Percentiles rank a stretch among this genome's conserved stretches.
Conservation (phyloP, 768 basidiomycete species). For the Suillus placidus region DNA sequence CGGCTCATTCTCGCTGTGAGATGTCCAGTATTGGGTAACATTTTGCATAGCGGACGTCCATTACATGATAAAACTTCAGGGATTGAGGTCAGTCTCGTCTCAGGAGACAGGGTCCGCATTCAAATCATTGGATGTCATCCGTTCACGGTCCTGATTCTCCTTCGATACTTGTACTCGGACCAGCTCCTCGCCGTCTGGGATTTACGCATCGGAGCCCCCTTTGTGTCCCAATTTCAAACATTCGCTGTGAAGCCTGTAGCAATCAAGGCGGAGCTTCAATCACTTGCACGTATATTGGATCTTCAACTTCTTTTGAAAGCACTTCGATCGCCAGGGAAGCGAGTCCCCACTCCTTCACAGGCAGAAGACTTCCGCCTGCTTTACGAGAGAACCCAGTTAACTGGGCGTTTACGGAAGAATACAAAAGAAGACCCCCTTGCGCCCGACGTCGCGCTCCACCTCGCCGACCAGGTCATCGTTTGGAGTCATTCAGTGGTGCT, state of each 20-base stretch:
- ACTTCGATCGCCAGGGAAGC: slow-evolving; percentile 65
- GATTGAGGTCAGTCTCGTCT: slow-evolving; percentile 33
- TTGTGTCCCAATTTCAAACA: slow-evolving; percentile 43
- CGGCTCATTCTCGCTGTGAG: slow-evolving; percentile 66
- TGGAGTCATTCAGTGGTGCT: slow-evolving; percentile 73
- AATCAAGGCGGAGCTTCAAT: slow-evolving; percentile 66
- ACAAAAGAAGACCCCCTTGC: slow-evolving; percentile 34
- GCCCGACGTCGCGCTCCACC: slow-evolving; percentile 71
- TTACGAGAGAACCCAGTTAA: slow-evolving; percentile 38
- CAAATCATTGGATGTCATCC: slow-evolving; percentile 59
- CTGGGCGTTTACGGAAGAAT: slow-evolving; percentile 7
- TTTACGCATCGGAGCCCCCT: slow-evolving; percentile 52
- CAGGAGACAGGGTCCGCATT: slow-evolving; percentile 28
- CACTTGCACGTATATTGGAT: slow-evolving; percentile 58
- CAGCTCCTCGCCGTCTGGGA: slow-evolving; percentile 85
- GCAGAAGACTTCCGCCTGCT: slow-evolving; percentile 51
- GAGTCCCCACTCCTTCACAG: slow-evolving; percentile 50
- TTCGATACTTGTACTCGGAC: slow-evolving; percentile 91
- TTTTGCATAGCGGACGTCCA: slow-evolving; percentile 41
- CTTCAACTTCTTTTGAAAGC: slow-evolving; percentile 56
- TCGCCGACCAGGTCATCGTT: slow-evolving; percentile 64
- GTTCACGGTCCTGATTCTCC: slow-evolving; percentile 69
- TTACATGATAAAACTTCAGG: slow-evolving; percentile 32
- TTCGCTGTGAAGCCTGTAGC: slow-evolving; percentile 46
- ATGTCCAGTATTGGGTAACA: slow-evolving; percentile 44